Evolutionary conservation across 768 basidiomycete genomes (phyloP).

Genomic region (Saitozyma sp.): DNA sequence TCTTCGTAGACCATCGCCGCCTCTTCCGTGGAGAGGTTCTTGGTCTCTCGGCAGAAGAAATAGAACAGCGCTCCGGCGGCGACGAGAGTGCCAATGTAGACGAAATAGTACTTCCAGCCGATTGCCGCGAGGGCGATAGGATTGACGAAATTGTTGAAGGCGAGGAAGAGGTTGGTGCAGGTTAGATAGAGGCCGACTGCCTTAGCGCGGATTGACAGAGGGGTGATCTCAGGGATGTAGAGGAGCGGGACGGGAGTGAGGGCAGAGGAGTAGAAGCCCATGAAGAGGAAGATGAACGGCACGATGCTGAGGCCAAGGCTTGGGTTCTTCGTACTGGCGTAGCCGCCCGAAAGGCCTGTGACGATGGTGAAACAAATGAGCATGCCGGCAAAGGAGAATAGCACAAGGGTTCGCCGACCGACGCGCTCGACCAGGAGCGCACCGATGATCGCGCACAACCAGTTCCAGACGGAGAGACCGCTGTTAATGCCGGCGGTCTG

Average conservation of each 20-base stretch:
- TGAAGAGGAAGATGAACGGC: constrained; percentile 71
- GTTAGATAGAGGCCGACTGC: no score
- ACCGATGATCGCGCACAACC: constrained; percentile 59
- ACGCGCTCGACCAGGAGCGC: constrained; percentile 66
- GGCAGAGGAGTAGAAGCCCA: constrained; percentile 9
- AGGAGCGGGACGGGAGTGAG: constrained; percentile 1
- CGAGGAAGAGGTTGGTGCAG: no score
- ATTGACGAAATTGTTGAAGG: constrained; percentile 21
- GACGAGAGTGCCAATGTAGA: no score
- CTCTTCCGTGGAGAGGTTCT: constrained; percentile 13
- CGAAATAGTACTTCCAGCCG: no score
- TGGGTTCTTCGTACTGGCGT: background rate
- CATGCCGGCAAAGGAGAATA: constrained; percentile 65
- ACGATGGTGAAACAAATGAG: constrained; percentile 46
- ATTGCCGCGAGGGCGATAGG: no score
- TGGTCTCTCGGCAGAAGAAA: constrained; percentile 24
- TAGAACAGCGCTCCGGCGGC: constrained; percentile 2
- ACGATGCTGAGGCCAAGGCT: constrained; percentile 64
- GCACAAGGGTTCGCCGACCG: constrained; percentile 68
- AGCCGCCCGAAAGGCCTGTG: constrained; percentile 19
- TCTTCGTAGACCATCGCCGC: constrained; percentile 4
- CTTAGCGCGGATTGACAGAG: no score
- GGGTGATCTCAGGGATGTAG: no score
- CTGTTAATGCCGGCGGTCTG: constrained; percentile 55
- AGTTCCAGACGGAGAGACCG: constrained; percentile 60